Evolutionary conservation across 2,329 filamentous ascomycete genomes (phyloP), one percentile per base, ranked within the genome.

Genomic region (Pseudocercospora eumusae): DNA sequence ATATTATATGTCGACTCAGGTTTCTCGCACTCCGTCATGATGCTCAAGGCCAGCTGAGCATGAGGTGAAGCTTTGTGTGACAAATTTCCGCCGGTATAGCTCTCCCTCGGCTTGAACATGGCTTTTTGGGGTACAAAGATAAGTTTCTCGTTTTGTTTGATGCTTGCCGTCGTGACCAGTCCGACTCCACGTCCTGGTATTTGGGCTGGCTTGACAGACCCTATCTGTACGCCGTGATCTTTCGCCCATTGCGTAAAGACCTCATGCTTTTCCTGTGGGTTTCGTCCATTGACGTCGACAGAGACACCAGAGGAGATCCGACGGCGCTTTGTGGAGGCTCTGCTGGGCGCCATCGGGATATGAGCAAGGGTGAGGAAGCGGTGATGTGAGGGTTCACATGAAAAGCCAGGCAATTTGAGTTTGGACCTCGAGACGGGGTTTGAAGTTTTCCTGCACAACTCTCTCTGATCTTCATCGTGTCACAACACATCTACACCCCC

Each of bases 111-210:
- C 28, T 86, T 88, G 56, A 91, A 79, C 56, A 95, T 84, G 27
- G 84, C 81, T 53, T 77, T 75, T 44, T 83, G 80, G 9, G 89
- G 90, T 0, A 95, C 85, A 61, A 82, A 81, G 5, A 93, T 81
- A 56, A 95, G 76, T 7, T 79, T 76, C 63, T 90, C 84, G 59
- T 81, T 82, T 75, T 82, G 78, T 78, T 88, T 79, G 64, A 95
- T 82, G 13, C 83, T 78, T 27, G 83, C 82, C 11, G 85, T 87
- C 4, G 91, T 88, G 56, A 93, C 82, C 60, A 96, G 86, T 52
- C 93, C 92, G 57, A 95, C 83, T 27, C 92, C 92, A 59, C 89
- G 83, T 1, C 87, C 89, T 5, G 87, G 84, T 15, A 96, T 86
- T 42, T 80, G 80, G 44, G 86, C 82, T 4, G 91, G 87, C 2